A percentile compares a stretch with the other conserved stretches of the same genome.
Conservation (phyloP, 192 early-diverging fungal genomes). For the Thoreauomyces humboldtii region DNA sequence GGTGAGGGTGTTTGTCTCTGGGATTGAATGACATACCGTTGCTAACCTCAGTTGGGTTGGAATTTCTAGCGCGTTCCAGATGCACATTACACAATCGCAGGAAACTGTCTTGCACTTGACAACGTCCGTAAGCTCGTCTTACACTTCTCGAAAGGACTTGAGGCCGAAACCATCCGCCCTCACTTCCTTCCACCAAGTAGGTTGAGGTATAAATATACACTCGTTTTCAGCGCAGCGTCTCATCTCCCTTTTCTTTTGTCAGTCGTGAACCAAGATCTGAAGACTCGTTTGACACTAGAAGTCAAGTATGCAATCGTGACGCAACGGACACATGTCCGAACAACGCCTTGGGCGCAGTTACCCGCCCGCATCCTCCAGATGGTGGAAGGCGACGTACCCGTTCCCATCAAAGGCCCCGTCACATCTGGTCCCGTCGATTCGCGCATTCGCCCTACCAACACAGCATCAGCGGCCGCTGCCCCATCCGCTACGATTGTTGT, state of each 20-base stretch:
- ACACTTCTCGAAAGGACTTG: conserved; percentile 29
- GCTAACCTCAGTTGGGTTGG: not conserved
- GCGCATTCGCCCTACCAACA: too few relatives aligned
- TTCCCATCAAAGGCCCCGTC: too few relatives aligned
- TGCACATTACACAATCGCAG: conserved; percentile 37
- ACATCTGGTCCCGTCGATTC: too few relatives aligned
- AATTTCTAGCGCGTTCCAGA: conserved; percentile 20
- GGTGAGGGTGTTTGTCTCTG: conserved; percentile 7
- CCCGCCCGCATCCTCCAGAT: not conserved
- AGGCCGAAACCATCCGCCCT: conserved; percentile 25
- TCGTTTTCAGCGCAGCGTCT: too few relatives aligned
- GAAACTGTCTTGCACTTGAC: conserved; percentile 17
- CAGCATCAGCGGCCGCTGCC: too few relatives aligned
- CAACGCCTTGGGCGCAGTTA: not conserved
- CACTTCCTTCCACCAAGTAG: conserved; percentile 33
- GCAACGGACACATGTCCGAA: conserved; percentile 24
- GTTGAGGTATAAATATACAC: not conserved
- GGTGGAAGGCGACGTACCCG: conserved; percentile 9
- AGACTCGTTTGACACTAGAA: conserved; percentile 26
- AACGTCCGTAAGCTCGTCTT: conserved; percentile 27
- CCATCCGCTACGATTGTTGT: too few relatives aligned
- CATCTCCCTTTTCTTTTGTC: not conserved
- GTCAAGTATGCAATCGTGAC: conserved; percentile 36
- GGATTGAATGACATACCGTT: not conserved
- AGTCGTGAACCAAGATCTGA: conserved; percentile 32